These are phyloP conservation scores for Penicillium frequentans DNA, from an alignment of 2,329 filamentous ascomycete species.

Conservation along the genomic window DNA sequence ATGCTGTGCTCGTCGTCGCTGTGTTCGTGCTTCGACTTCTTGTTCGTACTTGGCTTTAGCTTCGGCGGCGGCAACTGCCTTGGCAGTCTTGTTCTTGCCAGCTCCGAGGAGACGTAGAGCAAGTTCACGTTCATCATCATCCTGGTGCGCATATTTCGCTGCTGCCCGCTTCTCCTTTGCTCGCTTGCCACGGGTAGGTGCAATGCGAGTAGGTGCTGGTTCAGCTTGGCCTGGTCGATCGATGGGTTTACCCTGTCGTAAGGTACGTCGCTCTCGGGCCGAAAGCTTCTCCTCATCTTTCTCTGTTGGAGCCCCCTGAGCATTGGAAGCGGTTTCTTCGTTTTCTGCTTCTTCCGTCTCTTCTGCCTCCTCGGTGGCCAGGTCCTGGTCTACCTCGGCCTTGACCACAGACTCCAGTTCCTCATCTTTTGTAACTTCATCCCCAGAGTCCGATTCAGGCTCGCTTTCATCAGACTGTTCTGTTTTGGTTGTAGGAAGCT, in stretches of 20 bases:
- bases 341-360: slow-evolving; percentile 5
- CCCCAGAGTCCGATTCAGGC: slow-evolving; percentile 11
- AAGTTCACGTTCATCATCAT: slow-evolving; percentile 84
- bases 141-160: slow-evolving; percentile 87
- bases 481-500: slow-evolving; percentile 1
- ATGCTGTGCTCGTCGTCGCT: slow-evolving; percentile 78
- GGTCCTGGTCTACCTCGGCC: slow-evolving; percentile 30
- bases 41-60: slow-evolving; percentile 70
- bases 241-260: slow-evolving; percentile 32
- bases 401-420: slow-evolving; percentile 24
- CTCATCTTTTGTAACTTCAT: slow-evolving; percentile 19
- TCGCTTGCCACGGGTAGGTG: slow-evolving; percentile 67
- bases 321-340: slow-evolving; percentile 18
- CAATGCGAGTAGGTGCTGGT: slow-evolving; percentile 18
- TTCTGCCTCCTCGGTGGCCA: neutral
- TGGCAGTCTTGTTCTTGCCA: slow-evolving; percentile 53
- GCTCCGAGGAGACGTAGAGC: slow-evolving; percentile 88
- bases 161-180: slow-evolving; percentile 85
- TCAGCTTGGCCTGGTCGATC: slow-evolving; percentile 22
- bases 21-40: slow-evolving; percentile 68
- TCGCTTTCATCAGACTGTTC: slow-evolving; percentile 6
- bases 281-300: slow-evolving; percentile 29
- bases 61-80: slow-evolving; percentile 59
- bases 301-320: slow-evolving; percentile 21
- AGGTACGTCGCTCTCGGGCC: slow-evolving; percentile 46